Evolutionary conservation across 768 basidiomycete genomes (phyloP).

Genomic region (Pisolithus microcarpus): DNA sequence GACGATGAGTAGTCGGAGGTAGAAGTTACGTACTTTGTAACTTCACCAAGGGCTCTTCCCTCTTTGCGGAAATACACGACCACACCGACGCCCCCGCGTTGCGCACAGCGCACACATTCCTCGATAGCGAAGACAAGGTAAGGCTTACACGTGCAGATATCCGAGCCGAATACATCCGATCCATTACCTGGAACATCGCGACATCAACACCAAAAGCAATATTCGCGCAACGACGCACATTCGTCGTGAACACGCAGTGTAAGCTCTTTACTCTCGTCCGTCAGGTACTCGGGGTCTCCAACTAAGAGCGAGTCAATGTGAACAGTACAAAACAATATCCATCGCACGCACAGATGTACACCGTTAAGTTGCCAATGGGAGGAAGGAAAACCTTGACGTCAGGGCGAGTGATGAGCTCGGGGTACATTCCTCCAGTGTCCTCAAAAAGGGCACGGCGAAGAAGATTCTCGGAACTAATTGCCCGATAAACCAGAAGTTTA

Average conservation of each 20-base stretch:
- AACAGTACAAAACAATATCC: background rate
- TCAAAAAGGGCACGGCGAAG: conserved; percentile 92
- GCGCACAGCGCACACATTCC: conserved; percentile 81
- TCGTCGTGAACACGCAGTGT: conserved; percentile 92
- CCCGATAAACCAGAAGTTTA: background rate
- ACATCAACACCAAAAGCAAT: background rate
- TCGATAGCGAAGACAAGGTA: conserved; percentile 91
- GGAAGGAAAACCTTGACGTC: conserved; percentile 96
- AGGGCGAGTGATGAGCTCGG: conserved; percentile 89
- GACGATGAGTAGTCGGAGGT: background rate
- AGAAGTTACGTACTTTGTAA: conserved; percentile 59
- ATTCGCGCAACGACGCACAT: conserved; percentile 39
- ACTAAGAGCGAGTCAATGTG: conserved; percentile 36
- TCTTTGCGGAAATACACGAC: conserved; percentile 95
- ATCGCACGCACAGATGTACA: conserved; percentile 71
- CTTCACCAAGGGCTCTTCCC: conserved; percentile 88
- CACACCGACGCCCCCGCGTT: conserved; percentile 83
- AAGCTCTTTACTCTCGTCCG: conserved; percentile 70
- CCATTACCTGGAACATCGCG: conserved; percentile 57
- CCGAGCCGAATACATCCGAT: conserved; percentile 92
- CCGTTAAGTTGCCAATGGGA: conserved; percentile 86
- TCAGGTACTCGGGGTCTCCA: conserved; percentile 73
- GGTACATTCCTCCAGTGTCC: conserved; percentile 94
- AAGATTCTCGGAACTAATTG: conserved; percentile 63
- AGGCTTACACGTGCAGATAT: conserved; percentile 89